A percentile compares a stretch with the other conserved stretches of the same genome.
These are phyloP conservation scores for Talaromyces wortmannii DNA, from an alignment of 495 filamentous ascomycete genomes.

Conservation along the genomic window DNA sequence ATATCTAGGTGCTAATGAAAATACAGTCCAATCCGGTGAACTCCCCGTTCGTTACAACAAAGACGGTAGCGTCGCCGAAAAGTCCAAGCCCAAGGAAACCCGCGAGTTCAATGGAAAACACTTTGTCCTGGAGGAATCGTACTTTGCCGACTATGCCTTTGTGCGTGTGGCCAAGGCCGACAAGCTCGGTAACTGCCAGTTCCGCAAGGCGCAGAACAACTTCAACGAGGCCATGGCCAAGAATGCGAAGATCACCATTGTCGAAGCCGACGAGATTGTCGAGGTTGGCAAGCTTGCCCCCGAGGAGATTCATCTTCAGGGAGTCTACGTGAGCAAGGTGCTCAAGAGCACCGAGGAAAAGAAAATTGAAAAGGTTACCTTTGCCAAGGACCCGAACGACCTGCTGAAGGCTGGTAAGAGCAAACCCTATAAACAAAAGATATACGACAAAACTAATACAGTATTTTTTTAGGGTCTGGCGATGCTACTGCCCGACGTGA, in stretches of 20 bases:
- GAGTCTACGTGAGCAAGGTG: conserved; percentile 83
- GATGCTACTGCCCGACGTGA: conserved; percentile 69
- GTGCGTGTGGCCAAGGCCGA: conserved; percentile 84
- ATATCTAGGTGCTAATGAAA: not conserved
- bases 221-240: conserved; percentile 89
- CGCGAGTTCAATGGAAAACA: conserved; percentile 77
- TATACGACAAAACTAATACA: not conserved
- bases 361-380: conserved; percentile 77
- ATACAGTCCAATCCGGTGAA: conserved; percentile 66
- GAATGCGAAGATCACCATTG: conserved; percentile 80
- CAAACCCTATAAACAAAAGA: no score
- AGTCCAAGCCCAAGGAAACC: conserved; percentile 71
- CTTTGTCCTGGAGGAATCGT: conserved; percentile 77
- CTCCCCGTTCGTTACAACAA: conserved; percentile 74
- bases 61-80: conserved; percentile 66
- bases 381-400: conserved; percentile 54
- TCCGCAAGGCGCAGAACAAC: conserved; percentile 77
- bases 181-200: conserved; percentile 82
- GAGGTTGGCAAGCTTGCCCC: conserved; percentile 72
- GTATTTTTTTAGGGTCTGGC: conserved; percentile 52
- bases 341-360: conserved; percentile 67
- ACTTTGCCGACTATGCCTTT: conserved; percentile 81
- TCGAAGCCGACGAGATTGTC: conserved; percentile 85
- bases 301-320: conserved; percentile 72
- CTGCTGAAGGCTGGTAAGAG: conserved; percentile 39